Conservation (phyloP, 2,329 filamentous ascomycete genomes). For the Aspergillus pseudoglaucus region DNA sequence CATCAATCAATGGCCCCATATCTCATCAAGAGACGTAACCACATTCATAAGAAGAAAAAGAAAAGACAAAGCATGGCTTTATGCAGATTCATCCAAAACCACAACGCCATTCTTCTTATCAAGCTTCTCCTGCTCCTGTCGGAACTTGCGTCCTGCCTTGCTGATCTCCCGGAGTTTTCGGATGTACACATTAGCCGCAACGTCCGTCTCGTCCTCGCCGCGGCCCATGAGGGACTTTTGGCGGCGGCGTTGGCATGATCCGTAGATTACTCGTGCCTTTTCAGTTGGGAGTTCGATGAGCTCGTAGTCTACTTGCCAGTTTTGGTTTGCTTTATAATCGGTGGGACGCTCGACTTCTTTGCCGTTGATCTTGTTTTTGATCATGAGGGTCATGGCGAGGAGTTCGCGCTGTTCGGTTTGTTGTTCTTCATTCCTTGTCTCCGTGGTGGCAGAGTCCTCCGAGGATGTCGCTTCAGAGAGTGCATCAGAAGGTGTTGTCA, state of each 20-base stretch:
- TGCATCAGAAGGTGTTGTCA: slow-evolving; percentile 2
- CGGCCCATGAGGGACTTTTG: slow-evolving; percentile 35
- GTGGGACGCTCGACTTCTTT: slow-evolving; percentile 56
- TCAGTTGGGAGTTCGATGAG: slow-evolving; percentile 54
- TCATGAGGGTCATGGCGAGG: slow-evolving; percentile 64
- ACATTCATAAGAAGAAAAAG: neutral
- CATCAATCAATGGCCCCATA: neutral
- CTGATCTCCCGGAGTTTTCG: slow-evolving; percentile 38
- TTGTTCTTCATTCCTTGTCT: slow-evolving; percentile 1
- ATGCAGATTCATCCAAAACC: slow-evolving; percentile 14
- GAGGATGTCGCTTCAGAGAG: neutral
- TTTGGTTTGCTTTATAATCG: slow-evolving; percentile 38
- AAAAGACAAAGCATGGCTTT: neutral
- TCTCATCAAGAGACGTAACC: too few relatives aligned
- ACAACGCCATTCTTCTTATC: slow-evolving; percentile 41
- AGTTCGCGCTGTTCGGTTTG: slow-evolving; percentile 31
- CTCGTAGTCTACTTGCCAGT: slow-evolving; percentile 74
- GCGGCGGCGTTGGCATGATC: slow-evolving; percentile 52
- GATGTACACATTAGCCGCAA: slow-evolving; percentile 41
- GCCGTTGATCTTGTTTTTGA: slow-evolving; percentile 67
- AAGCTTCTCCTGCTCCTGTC: slow-evolving; percentile 48
- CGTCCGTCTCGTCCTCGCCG: slow-evolving; percentile 37
- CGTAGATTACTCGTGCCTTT: slow-evolving; percentile 50
- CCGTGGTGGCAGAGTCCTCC: slow-evolving; percentile 2
- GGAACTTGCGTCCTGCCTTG: slow-evolving; percentile 52